Base-by-base conservation (phyloP, 2,329 filamentous ascomycete species). In the Exophiala aquamarina region DNA sequence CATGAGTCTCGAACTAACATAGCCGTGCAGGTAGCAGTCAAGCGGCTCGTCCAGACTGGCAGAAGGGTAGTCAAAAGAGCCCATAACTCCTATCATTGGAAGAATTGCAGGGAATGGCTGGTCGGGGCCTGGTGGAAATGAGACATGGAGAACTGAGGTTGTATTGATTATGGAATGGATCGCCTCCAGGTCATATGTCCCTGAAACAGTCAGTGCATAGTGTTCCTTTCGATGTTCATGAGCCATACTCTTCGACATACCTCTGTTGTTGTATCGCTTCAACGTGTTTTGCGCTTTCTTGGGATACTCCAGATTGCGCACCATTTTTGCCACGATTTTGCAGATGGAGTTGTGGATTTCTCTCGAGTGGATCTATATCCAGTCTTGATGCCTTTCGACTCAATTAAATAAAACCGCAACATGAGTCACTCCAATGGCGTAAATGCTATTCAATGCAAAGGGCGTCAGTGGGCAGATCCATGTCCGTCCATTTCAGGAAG, bases 41-140 rank as follows among this genome's bases (percentile, higher is more conserved):
- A 89, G 73, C 0, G 84, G 81, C 55, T 89, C 83, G 41, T 78
- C 74, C 14, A 78, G 66, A 42, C 75, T 73, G 13, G 81, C 75
- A 44, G 78, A 83, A 4, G 84, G 84, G 49, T 72, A 70, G 7
- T 74, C 74, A 63, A 84, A 93, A 18, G 83, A 87, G 10, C 82
- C 87, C 77, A 93, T 86, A 59, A 87, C 83, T 41, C 87, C 88
- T 60, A 94, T 87, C 88, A 94, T 92, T 52, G 89, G 89, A 2
- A 95, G 76, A 44, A 85, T 83, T 41, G 82, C 79, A 3, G 89
- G 88, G 62, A 91, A 93, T 1, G 86, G 83, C 43, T 82, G 79
- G 35, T 74, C 69, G 0, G 76, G 69, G 3, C 73, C 72, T 2
- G 78, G 73, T 41, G 77, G 80, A 75, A 94, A 94, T 54, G 88